Evolutionary conservation across 306 rosid species (phyloP), one percentile per base, ranked within the genome.

Genomic region (Castanospermum australe): DNA sequence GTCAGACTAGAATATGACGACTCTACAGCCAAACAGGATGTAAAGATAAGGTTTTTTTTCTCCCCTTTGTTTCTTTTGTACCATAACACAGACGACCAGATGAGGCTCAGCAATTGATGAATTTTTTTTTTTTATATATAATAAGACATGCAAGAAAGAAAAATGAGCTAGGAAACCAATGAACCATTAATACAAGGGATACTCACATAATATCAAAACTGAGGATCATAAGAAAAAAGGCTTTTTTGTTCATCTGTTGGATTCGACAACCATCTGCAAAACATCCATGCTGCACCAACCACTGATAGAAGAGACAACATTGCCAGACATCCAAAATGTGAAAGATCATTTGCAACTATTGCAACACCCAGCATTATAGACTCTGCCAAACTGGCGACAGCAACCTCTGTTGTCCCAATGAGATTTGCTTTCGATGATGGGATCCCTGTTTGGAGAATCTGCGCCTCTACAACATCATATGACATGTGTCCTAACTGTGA

Each of bases 401-500:
- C 95, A 50, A 96, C 91, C 87, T 96, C 99, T 15, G 96, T 96
- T 17, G 99, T 87, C 77, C 96, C 96, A 52, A 93, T 96, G 79
- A 96, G 87, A 85, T 93, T 91, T 64, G 97, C 98, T 88, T 96
- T 93, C 21, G 97, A 90, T n/a, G 96, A 82, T 24, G 98, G 99
- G 83, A 93, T 91, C 50, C 97, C 97, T 17, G 94, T 96, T 78
- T 96, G 99, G 67, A 93, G 86, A 87, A 96, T 96, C 85, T 96
- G 99, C 4, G 90, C 96, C 80, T 92, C 98, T 57, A 91, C 98
- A 44, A 96, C 97, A 78, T 91, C 95, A 6, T 96, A 93, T 39
- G 99, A 96, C 97, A 91, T 91, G 92, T 96, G 95, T 73, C 99
- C 98, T 55, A 93, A 67, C 84, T 97, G 90, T 1, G 99, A 96